Base-by-base conservation (phyloP, 805 yeast genomes). In the Cyberlindnera nakhonratchasimensis region DNA sequence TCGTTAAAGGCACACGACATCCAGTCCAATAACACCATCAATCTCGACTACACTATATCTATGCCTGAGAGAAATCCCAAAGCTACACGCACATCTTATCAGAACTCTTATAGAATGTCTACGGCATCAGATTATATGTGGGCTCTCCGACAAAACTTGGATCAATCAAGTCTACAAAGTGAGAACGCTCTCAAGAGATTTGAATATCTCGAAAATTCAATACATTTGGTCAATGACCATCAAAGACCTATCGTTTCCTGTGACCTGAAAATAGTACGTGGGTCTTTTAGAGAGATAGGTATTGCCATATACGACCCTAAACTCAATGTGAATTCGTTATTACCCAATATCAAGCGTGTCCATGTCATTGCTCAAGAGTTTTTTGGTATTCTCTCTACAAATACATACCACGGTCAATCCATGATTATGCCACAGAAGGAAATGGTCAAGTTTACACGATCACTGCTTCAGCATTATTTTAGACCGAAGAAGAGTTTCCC, bases 341-440 rank as follows among this genome's bases (percentile, higher is more conserved):
- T 48, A 1, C 53, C 55, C 1, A 39, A 42, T 17, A 37, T 51
- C 34, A 41, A 42, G 14, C 43, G 40, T 12, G 31, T 42, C 13
- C 57, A 53, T 26, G 34, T 53, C 17, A 42, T 53, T 8, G 42
- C 53, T 2, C 45, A 51, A 20, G 57, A 53, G 16, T 40, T 25
- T 24, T 43, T 48, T 38, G 57, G 57, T 36, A 45, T 53, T 13
- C 37, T 53, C 12, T 53, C 57, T 4, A 42, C 54, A 6, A 51
- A 45, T 37, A 39, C 43, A 2, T 53, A 43, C 36, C 57, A 51
- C 16, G 55, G 55, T 1, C 37, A 42, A n/a, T 51, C 55, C 20
- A 30, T 39, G 9, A 24, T 47, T 3, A 6, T 53, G 13, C 32
- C 52, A 8, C 31, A 33, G 19, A 22, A 33, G 21, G 43, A 50